Conservation (phyloP, 192 early-diverging fungal species). For the Entomortierella parvispora region DNA sequence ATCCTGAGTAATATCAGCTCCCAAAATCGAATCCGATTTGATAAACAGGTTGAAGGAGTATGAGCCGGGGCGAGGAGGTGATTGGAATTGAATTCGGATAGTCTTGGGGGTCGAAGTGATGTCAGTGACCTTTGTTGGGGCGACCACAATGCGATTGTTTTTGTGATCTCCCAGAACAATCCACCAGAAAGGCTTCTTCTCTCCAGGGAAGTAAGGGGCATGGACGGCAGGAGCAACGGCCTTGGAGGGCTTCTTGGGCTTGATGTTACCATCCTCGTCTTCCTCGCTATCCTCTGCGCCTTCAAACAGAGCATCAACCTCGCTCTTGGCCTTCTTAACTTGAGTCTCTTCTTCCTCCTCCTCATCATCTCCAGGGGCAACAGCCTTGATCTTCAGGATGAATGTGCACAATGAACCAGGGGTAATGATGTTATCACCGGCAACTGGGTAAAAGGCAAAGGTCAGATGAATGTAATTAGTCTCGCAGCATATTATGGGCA, state of each 20-base stretch:
- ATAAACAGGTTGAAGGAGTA: conserved; percentile 86
- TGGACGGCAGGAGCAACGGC: conserved; percentile 58
- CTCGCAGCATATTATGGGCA: no score
- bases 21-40: conserved; percentile 90
- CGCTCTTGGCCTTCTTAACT: conserved; percentile 30
- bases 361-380: conserved; percentile 35
- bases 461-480: neutral
- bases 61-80: conserved; percentile 85
- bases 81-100: conserved; percentile 91
- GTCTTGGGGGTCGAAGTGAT: conserved; percentile 69
- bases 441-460: conserved; percentile 47
- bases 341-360: conserved; percentile 21
- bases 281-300: conserved; percentile 50
- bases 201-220: conserved; percentile 74
- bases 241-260: conserved; percentile 48
- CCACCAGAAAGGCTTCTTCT: conserved; percentile 92
- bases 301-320: conserved; percentile 46
- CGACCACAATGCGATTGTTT: conserved; percentile 84
- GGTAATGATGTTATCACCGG: conserved; percentile 82
- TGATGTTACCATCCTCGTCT: conserved; percentile 59
- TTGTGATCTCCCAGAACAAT: conserved; percentile 88
- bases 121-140: conserved; percentile 81
- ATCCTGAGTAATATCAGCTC: conserved; percentile 83
- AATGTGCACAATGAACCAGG: conserved; percentile 84
- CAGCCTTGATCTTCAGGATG: conserved; percentile 60